phyloP scores from a whole-genome alignment of 2,329 filamentous ascomycete genomes.

The Hymenoscyphus scutula region DNA sequence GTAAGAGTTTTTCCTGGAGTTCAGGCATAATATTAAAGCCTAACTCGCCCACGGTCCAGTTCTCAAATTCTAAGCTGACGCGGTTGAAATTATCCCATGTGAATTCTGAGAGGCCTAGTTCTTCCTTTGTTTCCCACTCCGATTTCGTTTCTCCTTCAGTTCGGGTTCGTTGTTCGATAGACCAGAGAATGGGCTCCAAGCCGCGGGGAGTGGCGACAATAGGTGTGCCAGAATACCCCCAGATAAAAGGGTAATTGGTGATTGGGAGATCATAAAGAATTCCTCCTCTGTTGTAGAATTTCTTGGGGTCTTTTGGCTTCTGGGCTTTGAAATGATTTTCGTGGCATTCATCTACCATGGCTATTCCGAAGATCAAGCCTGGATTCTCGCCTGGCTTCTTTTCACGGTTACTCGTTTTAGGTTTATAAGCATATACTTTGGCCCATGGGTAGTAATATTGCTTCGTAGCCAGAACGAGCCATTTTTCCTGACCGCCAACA shows the following conservation, averaged over 20 bases:
- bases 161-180: conserved; percentile 20
- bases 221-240: conserved; percentile 29
- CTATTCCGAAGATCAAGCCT: conserved; percentile 26
- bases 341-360: conserved; percentile 27
- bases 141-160: background rate
- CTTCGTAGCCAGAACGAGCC: conserved; percentile 21
- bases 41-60: conserved; percentile 8
- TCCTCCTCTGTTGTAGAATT: conserved; percentile 14
- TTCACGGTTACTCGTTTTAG: background rate
- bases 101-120: background rate
- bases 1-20: background rate
- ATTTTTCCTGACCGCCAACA: conserved; percentile 17
- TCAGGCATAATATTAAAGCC: background rate
- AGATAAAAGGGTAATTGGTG: conserved; percentile 18
- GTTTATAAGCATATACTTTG: conserved; percentile 13
- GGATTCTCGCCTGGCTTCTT: background rate
- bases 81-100: conserved; percentile 13
- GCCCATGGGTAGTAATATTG: conserved; percentile 14
- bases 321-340: conserved; percentile 13
- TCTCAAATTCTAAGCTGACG: conserved; percentile 19
- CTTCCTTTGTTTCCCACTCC: conserved; percentile 1
- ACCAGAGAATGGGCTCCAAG: conserved; percentile 22
- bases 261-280: conserved; percentile 18
- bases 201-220: conserved; percentile 16
- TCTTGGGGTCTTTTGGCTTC: background rate